phyloP scores from a whole-genome alignment of 176 grass and related monocot species.

The Tuctoria greenei region DNA sequence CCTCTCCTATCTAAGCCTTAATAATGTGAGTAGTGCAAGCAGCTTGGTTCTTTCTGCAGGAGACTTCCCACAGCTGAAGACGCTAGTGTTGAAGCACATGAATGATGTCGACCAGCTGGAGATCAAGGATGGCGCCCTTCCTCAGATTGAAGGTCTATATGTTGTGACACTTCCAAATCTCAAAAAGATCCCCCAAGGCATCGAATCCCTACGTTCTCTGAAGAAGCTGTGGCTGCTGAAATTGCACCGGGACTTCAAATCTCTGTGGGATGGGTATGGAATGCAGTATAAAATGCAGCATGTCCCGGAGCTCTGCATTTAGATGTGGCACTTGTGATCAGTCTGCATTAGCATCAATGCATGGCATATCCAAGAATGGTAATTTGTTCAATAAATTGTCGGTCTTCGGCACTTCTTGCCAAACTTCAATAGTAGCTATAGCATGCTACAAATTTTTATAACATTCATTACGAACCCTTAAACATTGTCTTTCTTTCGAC shows the following conservation, averaged over 20 bases:
- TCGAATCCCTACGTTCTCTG: constrained; percentile 14
- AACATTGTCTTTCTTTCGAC: too few species aligned
- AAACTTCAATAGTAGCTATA: too few species aligned
- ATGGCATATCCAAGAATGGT: too few species aligned
- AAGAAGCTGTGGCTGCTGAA: neutral
- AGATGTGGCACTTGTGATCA: neutral
- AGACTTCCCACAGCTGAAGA: constrained; percentile 22
- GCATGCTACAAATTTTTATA: too few species aligned
- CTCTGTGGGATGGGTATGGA: neutral
- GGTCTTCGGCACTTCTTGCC: too few species aligned
- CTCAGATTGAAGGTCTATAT: constrained; percentile 23
- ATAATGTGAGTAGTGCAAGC: neutral
- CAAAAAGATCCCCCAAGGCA: constrained; percentile 17
- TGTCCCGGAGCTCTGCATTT: constrained; percentile 19
- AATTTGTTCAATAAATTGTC: too few species aligned
- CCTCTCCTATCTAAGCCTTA: constrained; percentile 6
- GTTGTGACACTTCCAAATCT: neutral
- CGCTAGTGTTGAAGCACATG: constrained; percentile 20
- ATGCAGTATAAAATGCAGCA: constrained; percentile 4
- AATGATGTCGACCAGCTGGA: neutral
- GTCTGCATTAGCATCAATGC: neutral
- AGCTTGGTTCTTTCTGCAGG: constrained; percentile 20
- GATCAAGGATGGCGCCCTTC: neutral
- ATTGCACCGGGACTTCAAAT: neutral
- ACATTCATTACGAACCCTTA: too few species aligned